A percentile compares a stretch with the other conserved stretches of the same genome.
These are phyloP conservation scores for Claviceps capensis DNA, from an alignment of 2,329 filamentous ascomycete genomes.

Conservation along the genomic window DNA sequence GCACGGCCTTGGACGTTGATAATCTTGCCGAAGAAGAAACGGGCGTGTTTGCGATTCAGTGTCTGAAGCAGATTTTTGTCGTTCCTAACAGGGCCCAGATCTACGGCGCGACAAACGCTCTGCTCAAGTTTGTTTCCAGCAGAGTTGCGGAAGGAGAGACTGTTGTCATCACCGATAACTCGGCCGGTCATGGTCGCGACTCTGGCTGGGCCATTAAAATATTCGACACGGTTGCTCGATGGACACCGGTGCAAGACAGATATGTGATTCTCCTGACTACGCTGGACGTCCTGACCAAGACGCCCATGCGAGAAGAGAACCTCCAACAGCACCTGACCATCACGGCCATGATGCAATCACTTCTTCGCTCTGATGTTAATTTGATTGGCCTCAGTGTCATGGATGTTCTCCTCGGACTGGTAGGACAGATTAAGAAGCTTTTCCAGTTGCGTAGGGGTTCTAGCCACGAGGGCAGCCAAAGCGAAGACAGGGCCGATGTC, in stretches of 20 bases:
- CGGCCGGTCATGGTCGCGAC: slow-evolving; percentile 28
- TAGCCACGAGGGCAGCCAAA: slow-evolving; percentile 16
- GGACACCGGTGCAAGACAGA: slow-evolving; percentile 88
- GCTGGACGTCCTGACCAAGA: slow-evolving; percentile 60
- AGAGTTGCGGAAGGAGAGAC: slow-evolving; percentile 37
- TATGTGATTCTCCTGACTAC: slow-evolving; percentile 78
- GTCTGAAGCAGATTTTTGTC: slow-evolving; percentile 73
- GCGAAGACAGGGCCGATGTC: slow-evolving; percentile 21
- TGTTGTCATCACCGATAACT: slow-evolving; percentile 35
- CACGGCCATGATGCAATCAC: slow-evolving; percentile 63
- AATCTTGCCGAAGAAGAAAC: slow-evolving; percentile 82
- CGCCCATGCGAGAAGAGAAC: slow-evolving; percentile 54
- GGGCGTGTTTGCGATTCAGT: slow-evolving; percentile 69
- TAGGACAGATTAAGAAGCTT: slow-evolving; percentile 69
- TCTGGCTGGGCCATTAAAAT: slow-evolving; percentile 71
- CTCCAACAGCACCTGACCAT: slow-evolving; percentile 63
- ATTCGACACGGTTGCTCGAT: slow-evolving; percentile 66
- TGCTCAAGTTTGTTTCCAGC: slow-evolving; percentile 61
- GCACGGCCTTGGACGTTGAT: slow-evolving; percentile 76
- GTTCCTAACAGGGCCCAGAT: slow-evolving; percentile 73
- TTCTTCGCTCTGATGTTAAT: slow-evolving; percentile 80
- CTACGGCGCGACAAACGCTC: slow-evolving; percentile 56
- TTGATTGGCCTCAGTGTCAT: slow-evolving; percentile 93
- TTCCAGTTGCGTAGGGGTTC: slow-evolving; percentile 46
- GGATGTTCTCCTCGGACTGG: slow-evolving; percentile 76